phyloP scores from a whole-genome alignment of 2,329 filamentous ascomycete genomes.

The Colletotrichum nymphaeae region DNA sequence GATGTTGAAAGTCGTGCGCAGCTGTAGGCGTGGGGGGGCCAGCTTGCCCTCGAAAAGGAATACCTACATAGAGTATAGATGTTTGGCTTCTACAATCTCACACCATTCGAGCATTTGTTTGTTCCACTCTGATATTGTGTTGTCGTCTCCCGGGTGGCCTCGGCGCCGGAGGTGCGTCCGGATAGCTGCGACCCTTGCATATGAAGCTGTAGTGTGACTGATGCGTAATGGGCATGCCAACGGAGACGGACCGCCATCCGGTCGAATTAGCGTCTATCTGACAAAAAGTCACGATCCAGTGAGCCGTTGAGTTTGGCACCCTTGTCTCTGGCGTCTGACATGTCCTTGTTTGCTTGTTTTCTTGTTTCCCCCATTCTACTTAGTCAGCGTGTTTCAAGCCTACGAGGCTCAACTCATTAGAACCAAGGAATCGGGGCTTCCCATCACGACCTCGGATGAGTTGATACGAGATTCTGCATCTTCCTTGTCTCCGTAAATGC shows the following conservation, averaged over 20 bases:
- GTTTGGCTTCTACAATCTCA: conserved; percentile 2
- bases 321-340: not conserved
- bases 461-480: not conserved
- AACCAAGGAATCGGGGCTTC: not conserved
- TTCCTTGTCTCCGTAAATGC: not conserved
- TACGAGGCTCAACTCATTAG: not conserved
- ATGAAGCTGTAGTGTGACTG: not conserved
- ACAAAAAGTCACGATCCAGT: not conserved
- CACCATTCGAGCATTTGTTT: not conserved
- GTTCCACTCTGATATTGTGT: not conserved
- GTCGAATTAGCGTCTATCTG: not conserved
- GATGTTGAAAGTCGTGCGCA: conserved; percentile 31
- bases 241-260: not conserved
- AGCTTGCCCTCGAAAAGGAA: conserved; percentile 1
- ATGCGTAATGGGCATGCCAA: not conserved
- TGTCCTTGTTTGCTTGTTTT: not conserved
- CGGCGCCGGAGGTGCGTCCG: not conserved
- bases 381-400: not conserved
- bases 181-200: not conserved
- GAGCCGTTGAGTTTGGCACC: not conserved
- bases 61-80: conserved; percentile 25
- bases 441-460: not conserved
- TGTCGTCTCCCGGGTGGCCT: not conserved
- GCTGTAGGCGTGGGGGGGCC: conserved; percentile 9
- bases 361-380: not conserved